Conservation (phyloP, 2,329 filamentous ascomycete species). For the Alternaria viburni region DNA sequence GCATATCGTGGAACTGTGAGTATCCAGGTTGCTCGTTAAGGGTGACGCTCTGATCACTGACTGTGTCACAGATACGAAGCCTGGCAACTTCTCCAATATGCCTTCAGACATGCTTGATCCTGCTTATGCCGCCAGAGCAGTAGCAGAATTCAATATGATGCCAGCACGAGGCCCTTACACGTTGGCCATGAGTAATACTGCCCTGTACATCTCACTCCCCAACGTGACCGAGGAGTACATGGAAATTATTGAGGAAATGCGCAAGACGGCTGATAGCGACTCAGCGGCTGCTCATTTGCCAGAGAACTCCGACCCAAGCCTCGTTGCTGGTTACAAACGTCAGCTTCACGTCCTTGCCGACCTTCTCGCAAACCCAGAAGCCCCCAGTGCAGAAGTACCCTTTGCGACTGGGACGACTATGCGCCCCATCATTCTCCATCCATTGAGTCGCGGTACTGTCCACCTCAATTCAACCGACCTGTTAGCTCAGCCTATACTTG, state of each 20-base stretch:
- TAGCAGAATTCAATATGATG: slow-evolving; percentile 2
- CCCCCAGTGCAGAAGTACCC: slow-evolving; percentile 7
- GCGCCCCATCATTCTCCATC: slow-evolving; percentile 11
- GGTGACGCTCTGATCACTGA: not conserved
- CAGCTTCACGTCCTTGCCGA: slow-evolving; percentile 7
- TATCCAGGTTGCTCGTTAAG: not conserved
- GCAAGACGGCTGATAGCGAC: not conserved
- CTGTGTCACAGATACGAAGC: not conserved
- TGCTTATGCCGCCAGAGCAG: slow-evolving; percentile 1
- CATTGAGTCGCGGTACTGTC: slow-evolving; percentile 29
- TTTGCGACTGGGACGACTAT: slow-evolving; percentile 6
- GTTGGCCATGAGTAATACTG: slow-evolving; percentile 5
- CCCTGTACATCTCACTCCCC: slow-evolving; percentile 6
- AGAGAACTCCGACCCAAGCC: slow-evolving; percentile 1
- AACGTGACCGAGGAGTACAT: slow-evolving; percentile 1
- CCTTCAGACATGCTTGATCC: slow-evolving; percentile 9
- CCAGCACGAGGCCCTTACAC: slow-evolving; percentile 14
- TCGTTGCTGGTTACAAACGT: slow-evolving; percentile 8
- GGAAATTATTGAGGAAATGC: slow-evolving; percentile 1
- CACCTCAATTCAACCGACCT: slow-evolving; percentile 24
- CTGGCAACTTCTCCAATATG: slow-evolving; percentile 7
- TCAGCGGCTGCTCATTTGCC: slow-evolving; percentile 1
- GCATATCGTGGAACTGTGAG: slow-evolving; percentile 4
- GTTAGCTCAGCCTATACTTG: slow-evolving; percentile 29
- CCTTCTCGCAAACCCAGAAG: slow-evolving; percentile 1